phyloP scores from a whole-genome alignment of 805 yeast species.

The Metschnikowia gruessii region DNA sequence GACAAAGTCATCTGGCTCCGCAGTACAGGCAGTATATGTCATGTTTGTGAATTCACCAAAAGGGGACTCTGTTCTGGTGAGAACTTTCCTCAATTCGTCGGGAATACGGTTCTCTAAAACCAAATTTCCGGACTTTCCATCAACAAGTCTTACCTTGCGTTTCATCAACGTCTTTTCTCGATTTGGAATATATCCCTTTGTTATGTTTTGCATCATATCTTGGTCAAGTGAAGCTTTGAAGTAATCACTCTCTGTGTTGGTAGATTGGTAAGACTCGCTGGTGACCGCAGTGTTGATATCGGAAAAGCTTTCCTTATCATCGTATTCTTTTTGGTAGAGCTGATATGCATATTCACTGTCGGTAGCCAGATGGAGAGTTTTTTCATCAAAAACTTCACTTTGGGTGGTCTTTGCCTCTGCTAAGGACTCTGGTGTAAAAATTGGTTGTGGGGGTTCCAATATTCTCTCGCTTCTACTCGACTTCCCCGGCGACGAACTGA shows the following conservation, averaged over 20 bases:
- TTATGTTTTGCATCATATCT: conserved; percentile 45
- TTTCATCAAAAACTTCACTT: conserved; percentile 28
- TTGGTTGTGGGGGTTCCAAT: conserved; percentile 63
- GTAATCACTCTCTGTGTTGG: conserved; percentile 34
- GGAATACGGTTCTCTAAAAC: conserved; percentile 95
- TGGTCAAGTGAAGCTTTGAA: conserved; percentile 47
- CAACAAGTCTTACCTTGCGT: conserved; percentile 68
- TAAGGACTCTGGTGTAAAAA: conserved; percentile 58
- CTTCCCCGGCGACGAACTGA: conserved; percentile 28
- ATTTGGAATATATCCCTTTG: conserved; percentile 46
- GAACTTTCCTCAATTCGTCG: conserved; percentile 74
- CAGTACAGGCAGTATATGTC: conserved; percentile 96
- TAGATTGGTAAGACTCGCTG: conserved; percentile 29
- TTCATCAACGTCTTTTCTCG: conserved; percentile 67
- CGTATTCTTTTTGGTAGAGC: conserved; percentile 35
- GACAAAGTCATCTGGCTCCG: conserved; percentile 84
- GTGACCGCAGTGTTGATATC: conserved; percentile 32
- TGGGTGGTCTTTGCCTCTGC: conserved; percentile 50
- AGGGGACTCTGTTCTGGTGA: conserved; percentile 73
- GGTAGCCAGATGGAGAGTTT: conserved; percentile 29
- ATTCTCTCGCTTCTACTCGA: conserved; percentile 47
- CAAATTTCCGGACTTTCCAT: conserved; percentile 66
- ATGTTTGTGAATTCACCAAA: conserved; percentile 92
- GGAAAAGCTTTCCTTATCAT: conserved; percentile 33
- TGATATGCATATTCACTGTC: conserved; percentile 32